phyloP scores from a whole-genome alignment of 2,329 filamentous ascomycete species.

The Ophiobolus disseminans region DNA sequence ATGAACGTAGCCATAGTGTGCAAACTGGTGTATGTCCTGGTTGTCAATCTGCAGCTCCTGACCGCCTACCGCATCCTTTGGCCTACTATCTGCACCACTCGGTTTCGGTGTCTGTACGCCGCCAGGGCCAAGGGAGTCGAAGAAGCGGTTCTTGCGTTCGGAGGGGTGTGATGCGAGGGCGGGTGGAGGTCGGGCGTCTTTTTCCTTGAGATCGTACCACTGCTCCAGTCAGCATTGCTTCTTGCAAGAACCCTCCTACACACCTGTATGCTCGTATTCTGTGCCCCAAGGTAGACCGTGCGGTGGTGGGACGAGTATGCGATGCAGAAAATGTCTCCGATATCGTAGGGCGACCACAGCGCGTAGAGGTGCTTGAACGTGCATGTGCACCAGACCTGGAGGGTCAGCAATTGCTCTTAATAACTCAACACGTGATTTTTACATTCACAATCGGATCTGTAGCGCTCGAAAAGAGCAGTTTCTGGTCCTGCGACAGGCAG shows the following conservation, averaged over 20 bases:
- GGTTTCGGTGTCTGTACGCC: slow-evolving; percentile 79
- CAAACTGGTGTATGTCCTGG: slow-evolving; percentile 83
- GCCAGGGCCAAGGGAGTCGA: slow-evolving; percentile 86
- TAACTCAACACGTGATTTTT: slow-evolving; percentile 14
- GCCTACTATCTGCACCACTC: slow-evolving; percentile 60
- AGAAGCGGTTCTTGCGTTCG: slow-evolving; percentile 83
- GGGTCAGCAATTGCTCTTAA: slow-evolving; percentile 12
- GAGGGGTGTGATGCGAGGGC: slow-evolving; percentile 75
- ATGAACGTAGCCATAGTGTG: slow-evolving; percentile 94
- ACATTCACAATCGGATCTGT: slow-evolving; percentile 93
- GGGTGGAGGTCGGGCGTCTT: slow-evolving; percentile 64
- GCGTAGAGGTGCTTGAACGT: slow-evolving; percentile 81
- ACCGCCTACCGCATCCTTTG: slow-evolving; percentile 62
- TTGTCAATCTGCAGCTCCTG: slow-evolving; percentile 81
- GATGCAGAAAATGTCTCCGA: slow-evolving; percentile 96
- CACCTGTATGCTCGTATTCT: slow-evolving; percentile 79
- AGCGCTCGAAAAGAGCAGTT: slow-evolving; percentile 86
- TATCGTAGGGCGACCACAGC: slow-evolving; percentile 91
- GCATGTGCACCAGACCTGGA: slow-evolving; percentile 77
- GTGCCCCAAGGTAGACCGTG: slow-evolving; percentile 88
- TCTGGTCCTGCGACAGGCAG: slow-evolving; percentile 76
- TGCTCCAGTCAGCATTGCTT: slow-evolving; percentile 28
- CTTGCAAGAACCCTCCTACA: background rate
- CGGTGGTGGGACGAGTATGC: slow-evolving; percentile 81
- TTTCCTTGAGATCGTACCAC: slow-evolving; percentile 81